phyloP scores from a whole-genome alignment of 257 asterid species.

The Salvia splendens region DNA sequence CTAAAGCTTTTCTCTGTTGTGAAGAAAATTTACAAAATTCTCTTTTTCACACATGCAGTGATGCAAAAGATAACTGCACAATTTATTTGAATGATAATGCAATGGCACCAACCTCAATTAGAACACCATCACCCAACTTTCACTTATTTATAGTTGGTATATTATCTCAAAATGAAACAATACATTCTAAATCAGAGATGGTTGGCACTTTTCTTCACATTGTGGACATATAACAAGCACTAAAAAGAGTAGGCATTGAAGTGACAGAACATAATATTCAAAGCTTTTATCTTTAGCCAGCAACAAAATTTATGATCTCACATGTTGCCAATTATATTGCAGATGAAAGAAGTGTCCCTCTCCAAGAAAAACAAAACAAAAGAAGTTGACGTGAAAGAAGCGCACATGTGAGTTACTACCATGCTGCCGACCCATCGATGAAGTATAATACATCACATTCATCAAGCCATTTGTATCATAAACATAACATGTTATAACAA shows the following conservation, averaged over 20 bases:
- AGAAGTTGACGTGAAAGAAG: neutral
- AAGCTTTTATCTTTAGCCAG: conserved; percentile 8
- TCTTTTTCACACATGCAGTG: neutral
- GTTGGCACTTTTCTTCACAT: neutral
- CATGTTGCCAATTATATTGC: conserved; percentile 24
- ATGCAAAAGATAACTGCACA: neutral
- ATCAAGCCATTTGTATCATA: neutral
- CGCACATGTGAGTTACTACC: neutral
- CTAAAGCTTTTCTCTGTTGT: neutral
- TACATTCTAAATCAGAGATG: neutral
- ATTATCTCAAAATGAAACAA: neutral
- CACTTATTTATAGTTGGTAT: neutral
- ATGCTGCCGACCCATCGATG: conserved; percentile 11
- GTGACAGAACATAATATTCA: neutral
- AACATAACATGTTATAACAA: neutral
- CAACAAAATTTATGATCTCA: conserved; percentile 13
- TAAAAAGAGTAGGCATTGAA: neutral
- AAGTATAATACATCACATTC: conserved; percentile 2
- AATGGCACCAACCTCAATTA: neutral
- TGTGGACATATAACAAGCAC: conserved; percentile 29
- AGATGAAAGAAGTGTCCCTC: conserved; percentile 6
- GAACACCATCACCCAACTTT: neutral
- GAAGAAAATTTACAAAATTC: neutral
- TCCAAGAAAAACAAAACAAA: neutral
- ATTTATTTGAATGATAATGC: neutral